Evolutionary conservation across 768 basidiomycete genomes (phyloP).

Genomic region (Mycena pura): DNA sequence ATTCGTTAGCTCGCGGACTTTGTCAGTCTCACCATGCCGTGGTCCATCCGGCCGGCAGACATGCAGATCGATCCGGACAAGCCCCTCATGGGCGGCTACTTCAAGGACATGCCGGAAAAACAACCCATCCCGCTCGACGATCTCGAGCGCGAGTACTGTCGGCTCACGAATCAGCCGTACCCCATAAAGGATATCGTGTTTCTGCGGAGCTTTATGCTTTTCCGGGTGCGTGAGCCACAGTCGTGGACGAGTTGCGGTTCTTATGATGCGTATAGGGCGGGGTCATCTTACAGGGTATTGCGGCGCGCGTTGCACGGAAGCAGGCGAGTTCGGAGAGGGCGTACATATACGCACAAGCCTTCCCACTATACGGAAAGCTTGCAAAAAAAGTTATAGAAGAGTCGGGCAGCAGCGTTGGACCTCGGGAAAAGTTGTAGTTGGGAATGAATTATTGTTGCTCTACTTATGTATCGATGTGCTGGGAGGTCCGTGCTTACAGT

Average conservation of each 20-base stretch:
- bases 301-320: constrained; percentile 81
- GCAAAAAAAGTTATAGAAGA: constrained; percentile 67
- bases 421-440: constrained; percentile 23
- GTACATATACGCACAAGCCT: constrained; percentile 47
- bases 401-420: constrained; percentile 43
- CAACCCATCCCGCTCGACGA: constrained; percentile 73
- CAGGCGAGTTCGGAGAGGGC: constrained; percentile 92
- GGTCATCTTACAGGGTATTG: constrained; percentile 89
- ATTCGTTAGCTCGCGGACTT: constrained; percentile 77
- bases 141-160: constrained; percentile 84
- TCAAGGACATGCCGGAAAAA: constrained; percentile 58
- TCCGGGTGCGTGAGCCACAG: constrained; percentile 59
- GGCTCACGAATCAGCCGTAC: constrained; percentile 65
- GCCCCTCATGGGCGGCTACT: constrained; percentile 61
- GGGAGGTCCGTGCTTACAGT: too few relatives aligned
- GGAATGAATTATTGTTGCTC: too few relatives aligned
- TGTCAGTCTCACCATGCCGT: constrained; percentile 88
- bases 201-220: constrained; percentile 85
- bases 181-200: constrained; percentile 83
- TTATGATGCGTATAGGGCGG: constrained; percentile 54
- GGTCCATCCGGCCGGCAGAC: constrained; percentile 68
- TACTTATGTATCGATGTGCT: too few relatives aligned
- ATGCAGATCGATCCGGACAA: constrained; percentile 39
- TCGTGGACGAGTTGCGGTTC: not conserved
- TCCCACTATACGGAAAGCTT: constrained; percentile 68